These are phyloP conservation scores for Cladophialophora carrionii DNA, from an alignment of 2,329 filamentous ascomycete species.

Conservation along the genomic window DNA sequence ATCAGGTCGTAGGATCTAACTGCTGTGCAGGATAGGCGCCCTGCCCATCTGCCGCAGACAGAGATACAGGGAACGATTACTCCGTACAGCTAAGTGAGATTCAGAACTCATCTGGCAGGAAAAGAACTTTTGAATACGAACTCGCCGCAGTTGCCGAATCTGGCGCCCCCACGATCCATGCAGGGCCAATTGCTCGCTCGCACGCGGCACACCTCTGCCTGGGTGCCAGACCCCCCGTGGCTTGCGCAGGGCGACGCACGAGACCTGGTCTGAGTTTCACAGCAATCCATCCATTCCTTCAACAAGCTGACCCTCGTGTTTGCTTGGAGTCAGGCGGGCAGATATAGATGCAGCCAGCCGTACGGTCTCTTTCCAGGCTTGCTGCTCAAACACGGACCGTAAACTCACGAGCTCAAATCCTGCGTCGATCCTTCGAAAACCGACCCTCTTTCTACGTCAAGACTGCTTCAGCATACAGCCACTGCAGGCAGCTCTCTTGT, in stretches of 20 bases:
- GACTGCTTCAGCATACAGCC: conserved; percentile 1
- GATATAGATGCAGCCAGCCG: conserved; percentile 31
- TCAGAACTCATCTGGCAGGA: background rate
- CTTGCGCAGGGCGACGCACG: conserved; percentile 5
- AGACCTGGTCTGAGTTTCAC: background rate
- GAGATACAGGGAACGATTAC: background rate
- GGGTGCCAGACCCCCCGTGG: background rate
- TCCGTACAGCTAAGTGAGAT: background rate
- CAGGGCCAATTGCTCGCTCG: background rate
- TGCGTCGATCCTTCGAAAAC: conserved; percentile 21
- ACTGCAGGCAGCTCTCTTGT: conserved; percentile 11
- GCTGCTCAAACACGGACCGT: conserved; percentile 18
- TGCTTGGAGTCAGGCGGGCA: conserved; percentile 9
- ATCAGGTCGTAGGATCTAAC: background rate
- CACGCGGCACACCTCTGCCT: background rate
- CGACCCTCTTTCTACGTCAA: conserved; percentile 15
- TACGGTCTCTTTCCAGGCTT: conserved; percentile 32
- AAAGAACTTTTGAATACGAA: conserved; percentile 1
- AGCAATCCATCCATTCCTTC: conserved; percentile 18
- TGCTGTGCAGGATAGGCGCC: background rate
- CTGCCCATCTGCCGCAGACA: background rate
- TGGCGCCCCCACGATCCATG: background rate
- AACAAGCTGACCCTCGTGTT: conserved; percentile 10
- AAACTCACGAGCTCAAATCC: conserved; percentile 14
- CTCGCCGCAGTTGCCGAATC: conserved; percentile 24